Evolutionary conservation across 2,329 filamentous ascomycete genomes (phyloP), one percentile per base, ranked within the genome.

Genomic region (Alternaria solani): DNA sequence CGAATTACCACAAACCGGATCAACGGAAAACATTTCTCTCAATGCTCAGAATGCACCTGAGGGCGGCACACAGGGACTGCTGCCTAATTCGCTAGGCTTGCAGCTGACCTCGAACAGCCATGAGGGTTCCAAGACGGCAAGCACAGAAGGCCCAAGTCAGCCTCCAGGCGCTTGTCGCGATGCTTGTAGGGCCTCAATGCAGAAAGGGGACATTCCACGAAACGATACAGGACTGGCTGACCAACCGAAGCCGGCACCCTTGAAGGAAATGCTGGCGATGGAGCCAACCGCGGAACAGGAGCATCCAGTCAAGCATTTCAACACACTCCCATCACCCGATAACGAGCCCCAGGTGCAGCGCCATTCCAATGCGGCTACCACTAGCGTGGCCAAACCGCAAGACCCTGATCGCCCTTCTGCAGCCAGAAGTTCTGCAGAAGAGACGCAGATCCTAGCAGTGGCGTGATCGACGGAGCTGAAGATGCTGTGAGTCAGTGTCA

Each of bases 371-470:
- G 46, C 34, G 46, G 46, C 32, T 36, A 49, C n/a, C 20, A 14
- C 2, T 49, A 49, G 46, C 46, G 46, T 25, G 16, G 14, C 30
- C 30, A 49, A 25, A 49, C 46, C 32, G 32, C 20, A 49, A 49
- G 46, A 49, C 46, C 46, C 46, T 49, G 46, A 49, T 49, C 30
- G 46, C 46, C 46, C 18, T 26, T 14, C 30, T 38, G 46, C 32
- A 49, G 32, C 46, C 46, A 49, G 16, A 38, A 49, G 16, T 34
- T 36, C 20, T 30, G 36, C 46, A 49, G 46, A 26, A 38, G 46
- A 49, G 34, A 18, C 32, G 20, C 34, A 36, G 30, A 49, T 49
- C 20, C 46, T 25, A 16, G 14, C 46, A 49, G 46, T 30, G 46
- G 20, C 46, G 34, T 36, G 46, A 49, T 49, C 30, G 46, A 38